Base-by-base conservation (phyloP, 2,329 filamentous ascomycete species). In the Trichoderma sp. region DNA sequence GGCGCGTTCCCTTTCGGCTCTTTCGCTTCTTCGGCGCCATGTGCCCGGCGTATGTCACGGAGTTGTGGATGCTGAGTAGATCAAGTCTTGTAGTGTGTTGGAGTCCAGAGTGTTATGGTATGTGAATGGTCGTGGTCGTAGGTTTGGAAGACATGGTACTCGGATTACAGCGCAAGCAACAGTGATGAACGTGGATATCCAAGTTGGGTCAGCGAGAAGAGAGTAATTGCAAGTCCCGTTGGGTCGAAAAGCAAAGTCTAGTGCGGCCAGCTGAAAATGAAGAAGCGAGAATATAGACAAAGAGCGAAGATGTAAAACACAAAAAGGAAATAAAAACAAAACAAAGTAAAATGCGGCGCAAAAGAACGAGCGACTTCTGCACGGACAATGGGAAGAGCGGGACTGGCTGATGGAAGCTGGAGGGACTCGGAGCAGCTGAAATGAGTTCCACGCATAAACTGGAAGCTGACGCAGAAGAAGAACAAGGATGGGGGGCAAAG, bases 21-120 rank as follows among this genome's bases (percentile, higher is more conserved):
- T 49, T 61, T 58, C 66, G 60, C 57, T 57, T 66, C 60, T 47
- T 61, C 8, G 56, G 47, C 5, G 66, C 66, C 70, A 66, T 69
- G 21, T 49, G 67, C 31, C 16, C 19, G 14, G 7, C 37, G 53
- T 66, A 14, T 21, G 40, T 19, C 29, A 35, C 16, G 53, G 29
- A 8, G 59, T 16, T 57, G 57, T 16, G 24, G 27, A 24, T n/a
- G 6, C 19, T 11, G 8, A 31, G 59, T 14, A 66, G 37, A 37
- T n/a, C n/a, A 21, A 33, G 29, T 19, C 27, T 14, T 55, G 29
- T 52, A 14, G 52, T 52, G 35, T 29, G 13, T 27, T 66, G 37
- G 55, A 49, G 47, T 10, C 59, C 19, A 8, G 55, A 33, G 7
- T 8, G 27, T 8, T 58, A 58, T 58, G 33, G 47, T 35, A 35